These are phyloP conservation scores for Eucalyptus leucophloia DNA, from an alignment of 345 rosid genomes.

Conservation along the genomic window DNA sequence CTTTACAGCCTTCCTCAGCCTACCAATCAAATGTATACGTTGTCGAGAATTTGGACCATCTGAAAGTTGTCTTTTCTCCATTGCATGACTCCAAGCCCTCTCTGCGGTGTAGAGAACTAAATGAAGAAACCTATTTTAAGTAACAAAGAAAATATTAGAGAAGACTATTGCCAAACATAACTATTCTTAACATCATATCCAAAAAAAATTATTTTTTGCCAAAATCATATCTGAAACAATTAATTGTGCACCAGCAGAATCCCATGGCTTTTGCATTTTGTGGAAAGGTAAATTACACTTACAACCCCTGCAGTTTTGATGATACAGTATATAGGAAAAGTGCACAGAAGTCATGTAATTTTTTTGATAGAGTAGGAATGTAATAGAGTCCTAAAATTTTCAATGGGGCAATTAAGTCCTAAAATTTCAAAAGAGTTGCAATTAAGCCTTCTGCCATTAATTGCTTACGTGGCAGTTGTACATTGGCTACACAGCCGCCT, in stretches of 20 bases:
- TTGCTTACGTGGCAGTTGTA: background rate
- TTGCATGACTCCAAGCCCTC: conserved; percentile 99
- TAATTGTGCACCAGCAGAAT: background rate
- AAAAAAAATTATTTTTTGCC: background rate
- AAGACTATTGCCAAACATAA: background rate
- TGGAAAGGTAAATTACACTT: background rate
- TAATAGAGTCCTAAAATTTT: background rate
- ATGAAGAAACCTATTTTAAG: conserved; percentile 70
- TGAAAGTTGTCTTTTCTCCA: conserved; percentile 96
- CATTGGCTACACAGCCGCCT: background rate
- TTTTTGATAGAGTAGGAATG: background rate
- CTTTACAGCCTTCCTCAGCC: conserved; percentile 91
- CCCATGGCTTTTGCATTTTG: background rate
- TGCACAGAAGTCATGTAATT: background rate
- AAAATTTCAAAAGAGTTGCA: background rate
- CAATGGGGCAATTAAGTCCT: background rate
- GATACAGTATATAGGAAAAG: background rate
- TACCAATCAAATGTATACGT: conserved; percentile 81
- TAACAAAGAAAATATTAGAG: background rate
- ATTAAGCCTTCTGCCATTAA: background rate
- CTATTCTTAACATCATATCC: background rate
- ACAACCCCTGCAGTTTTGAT: background rate
- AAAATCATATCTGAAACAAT: background rate
- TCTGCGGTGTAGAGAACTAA: conserved; percentile 82
- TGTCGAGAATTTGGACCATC: conserved; percentile 93